phyloP scores from a whole-genome alignment of 192 early-diverging fungal species.

The Coemansia sp. region DNA sequence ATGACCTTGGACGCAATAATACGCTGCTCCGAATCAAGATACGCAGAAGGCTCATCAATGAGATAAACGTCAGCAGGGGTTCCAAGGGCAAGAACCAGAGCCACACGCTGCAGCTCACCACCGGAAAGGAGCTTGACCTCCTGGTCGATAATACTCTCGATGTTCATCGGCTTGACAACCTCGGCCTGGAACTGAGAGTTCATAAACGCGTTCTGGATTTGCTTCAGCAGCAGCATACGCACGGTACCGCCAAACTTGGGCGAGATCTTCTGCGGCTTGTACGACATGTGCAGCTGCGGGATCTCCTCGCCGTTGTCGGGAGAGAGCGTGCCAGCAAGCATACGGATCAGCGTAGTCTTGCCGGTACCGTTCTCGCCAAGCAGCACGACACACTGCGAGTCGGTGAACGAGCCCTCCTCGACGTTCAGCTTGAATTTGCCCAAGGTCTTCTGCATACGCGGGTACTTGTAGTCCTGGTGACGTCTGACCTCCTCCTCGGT shows the following conservation, averaged over 20 bases:
- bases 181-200: slow-evolving; percentile 96
- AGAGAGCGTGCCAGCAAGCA: slow-evolving; percentile 82
- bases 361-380: slow-evolving; percentile 98
- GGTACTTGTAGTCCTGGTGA: slow-evolving; percentile 80
- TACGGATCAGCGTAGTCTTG: slow-evolving; percentile 95
- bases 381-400: slow-evolving; percentile 98
- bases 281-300: slow-evolving; percentile 86
- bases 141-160: slow-evolving; percentile 93
- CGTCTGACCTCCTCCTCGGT: slow-evolving; percentile 73
- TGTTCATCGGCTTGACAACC: slow-evolving; percentile 91
- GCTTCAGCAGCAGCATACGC: slow-evolving; percentile 86
- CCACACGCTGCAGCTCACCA: slow-evolving; percentile 99
- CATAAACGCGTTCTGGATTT: slow-evolving; percentile 82
- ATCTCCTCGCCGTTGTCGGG: slow-evolving; percentile 77
- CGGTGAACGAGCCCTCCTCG: slow-evolving; percentile 82
- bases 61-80: slow-evolving; percentile 93
- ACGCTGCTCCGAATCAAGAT: slow-evolving; percentile 98
- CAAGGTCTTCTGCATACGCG: slow-evolving; percentile 82
- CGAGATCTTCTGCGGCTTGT: slow-evolving; percentile 99
- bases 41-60: slow-evolving; percentile 97
- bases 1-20: slow-evolving; percentile 98
- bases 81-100: slow-evolving; percentile 88
- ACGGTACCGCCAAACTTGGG: slow-evolving; percentile 94
- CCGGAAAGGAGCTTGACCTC: slow-evolving; percentile 85
- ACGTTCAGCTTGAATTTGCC: slow-evolving; percentile 83